Conservation (phyloP, 1,284 basidiomycete genomes). For the Afroboletus lepidellus region DNA sequence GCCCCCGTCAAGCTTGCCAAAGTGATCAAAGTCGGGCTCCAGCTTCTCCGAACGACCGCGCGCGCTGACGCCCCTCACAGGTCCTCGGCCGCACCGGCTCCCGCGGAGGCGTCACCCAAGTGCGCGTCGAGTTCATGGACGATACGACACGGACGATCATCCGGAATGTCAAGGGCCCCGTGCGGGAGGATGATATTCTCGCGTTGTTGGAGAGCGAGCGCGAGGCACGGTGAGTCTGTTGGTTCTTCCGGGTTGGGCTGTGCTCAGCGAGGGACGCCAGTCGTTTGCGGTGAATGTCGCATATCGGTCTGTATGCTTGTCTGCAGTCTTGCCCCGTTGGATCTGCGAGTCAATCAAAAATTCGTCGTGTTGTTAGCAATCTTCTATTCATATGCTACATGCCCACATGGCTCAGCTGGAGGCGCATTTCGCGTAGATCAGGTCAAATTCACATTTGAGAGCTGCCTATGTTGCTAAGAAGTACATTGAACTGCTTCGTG, state of each 20-base stretch:
- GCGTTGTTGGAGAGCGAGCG: conserved; percentile 98
- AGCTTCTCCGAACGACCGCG: background rate
- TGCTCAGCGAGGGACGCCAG: background rate
- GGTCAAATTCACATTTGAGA: background rate
- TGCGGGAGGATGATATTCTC: conserved; percentile 95
- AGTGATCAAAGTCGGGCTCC: conserved; percentile 78
- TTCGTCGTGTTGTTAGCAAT: background rate
- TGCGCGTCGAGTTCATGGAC: conserved; percentile 99
- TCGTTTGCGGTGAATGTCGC: conserved; percentile 1
- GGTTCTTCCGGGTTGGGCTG: background rate
- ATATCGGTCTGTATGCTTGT: too few relatives aligned
- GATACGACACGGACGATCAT: conserved; percentile 95
- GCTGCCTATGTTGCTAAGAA: conserved; percentile 28
- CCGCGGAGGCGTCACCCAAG: conserved; percentile 99
- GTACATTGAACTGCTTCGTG: conserved; percentile 31
- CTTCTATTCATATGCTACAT: background rate
- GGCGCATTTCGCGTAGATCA: background rate
- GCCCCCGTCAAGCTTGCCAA: conserved; percentile 92
- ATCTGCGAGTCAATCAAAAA: too few relatives aligned
- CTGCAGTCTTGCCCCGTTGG: too few relatives aligned
- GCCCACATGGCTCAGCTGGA: background rate
- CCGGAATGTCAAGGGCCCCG: conserved; percentile 99
- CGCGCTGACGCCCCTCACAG: conserved; percentile 39
- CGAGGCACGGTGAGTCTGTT: conserved; percentile 83
- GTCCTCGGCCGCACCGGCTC: conserved; percentile 99